phyloP scores from a whole-genome alignment of 306 rosid species.

The Lagenaria siceraria region DNA sequence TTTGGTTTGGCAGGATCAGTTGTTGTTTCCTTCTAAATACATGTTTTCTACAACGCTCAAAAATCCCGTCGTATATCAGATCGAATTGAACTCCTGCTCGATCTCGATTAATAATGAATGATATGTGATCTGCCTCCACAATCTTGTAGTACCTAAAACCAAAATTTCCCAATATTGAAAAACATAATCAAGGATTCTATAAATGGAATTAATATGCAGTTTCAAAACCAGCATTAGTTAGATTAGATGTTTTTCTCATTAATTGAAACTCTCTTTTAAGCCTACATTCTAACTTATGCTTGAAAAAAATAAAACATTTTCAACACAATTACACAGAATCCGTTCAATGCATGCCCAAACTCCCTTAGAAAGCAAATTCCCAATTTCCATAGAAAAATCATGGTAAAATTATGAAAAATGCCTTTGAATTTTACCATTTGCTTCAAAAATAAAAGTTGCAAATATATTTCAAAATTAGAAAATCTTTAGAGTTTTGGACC shows the following conservation, averaged over 20 bases:
- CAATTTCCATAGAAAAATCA: too few relatives aligned
- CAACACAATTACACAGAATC: not conserved
- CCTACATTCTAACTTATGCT: not conserved
- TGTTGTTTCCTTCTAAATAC: conserved; percentile 46
- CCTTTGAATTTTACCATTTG: too few relatives aligned
- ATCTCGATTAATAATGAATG: conserved; percentile 68
- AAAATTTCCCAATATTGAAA: not conserved
- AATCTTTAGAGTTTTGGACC: not conserved
- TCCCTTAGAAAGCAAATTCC: not conserved
- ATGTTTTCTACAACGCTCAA: conserved; percentile 87
- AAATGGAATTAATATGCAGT: not conserved
- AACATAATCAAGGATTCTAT: not conserved
- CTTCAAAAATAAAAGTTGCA: too few relatives aligned
- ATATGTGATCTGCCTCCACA: conserved; percentile 81
- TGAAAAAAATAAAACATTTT: not conserved
- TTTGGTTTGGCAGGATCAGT: conserved; percentile 47
- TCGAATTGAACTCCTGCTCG: conserved; percentile 95
- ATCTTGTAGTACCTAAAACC: conserved; percentile 77
- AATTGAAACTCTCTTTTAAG: not conserved
- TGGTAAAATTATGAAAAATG: too few relatives aligned
- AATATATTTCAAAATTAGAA: too few relatives aligned
- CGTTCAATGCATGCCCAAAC: not conserved
- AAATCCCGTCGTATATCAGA: conserved; percentile 69
- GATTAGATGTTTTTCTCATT: not conserved
- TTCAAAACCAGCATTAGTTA: not conserved